phyloP scores from a whole-genome alignment of 2,329 filamentous ascomycete species.

The Venturia carpophila region DNA sequence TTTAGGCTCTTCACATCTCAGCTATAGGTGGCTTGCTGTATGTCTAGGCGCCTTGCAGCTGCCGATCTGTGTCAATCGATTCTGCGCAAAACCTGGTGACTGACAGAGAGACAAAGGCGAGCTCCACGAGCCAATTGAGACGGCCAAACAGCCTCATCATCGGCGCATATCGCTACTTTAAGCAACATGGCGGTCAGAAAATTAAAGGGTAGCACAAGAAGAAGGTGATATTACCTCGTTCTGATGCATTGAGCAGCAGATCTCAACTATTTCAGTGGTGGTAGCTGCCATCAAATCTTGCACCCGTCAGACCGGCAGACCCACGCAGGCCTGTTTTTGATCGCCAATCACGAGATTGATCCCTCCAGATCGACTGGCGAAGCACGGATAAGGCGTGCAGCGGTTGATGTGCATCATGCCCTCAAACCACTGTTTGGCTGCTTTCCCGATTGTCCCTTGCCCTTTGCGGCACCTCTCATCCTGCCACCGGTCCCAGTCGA shows the following conservation, averaged over 20 bases:
- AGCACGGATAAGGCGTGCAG: slow-evolving; percentile 5
- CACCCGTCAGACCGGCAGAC: slow-evolving; percentile 15
- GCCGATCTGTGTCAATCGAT: slow-evolving; percentile 9
- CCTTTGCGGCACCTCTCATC: slow-evolving; percentile 28
- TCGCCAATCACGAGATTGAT: slow-evolving; percentile 8
- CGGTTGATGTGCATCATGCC: slow-evolving; percentile 14
- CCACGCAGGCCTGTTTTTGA: slow-evolving; percentile 8
- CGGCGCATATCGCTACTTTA: slow-evolving; percentile 5
- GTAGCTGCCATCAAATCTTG: slow-evolving; percentile 1
- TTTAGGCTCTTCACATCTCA: not conserved
- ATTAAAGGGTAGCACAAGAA: slow-evolving; percentile 6
- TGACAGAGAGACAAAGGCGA: slow-evolving; percentile 7
- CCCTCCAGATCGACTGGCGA: slow-evolving; percentile 13
- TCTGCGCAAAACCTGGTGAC: slow-evolving; percentile 4
- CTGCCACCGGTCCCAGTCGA: slow-evolving; percentile 26
- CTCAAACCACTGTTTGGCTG: slow-evolving; percentile 31
- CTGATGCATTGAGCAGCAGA: slow-evolving; percentile 13
- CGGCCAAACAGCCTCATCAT: not conserved
- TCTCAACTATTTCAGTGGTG: slow-evolving; percentile 18
- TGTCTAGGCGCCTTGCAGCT: not conserved
- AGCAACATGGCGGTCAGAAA: not conserved
- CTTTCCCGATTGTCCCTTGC: slow-evolving; percentile 32
- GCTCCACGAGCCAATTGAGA: slow-evolving; percentile 6
- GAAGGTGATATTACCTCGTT: slow-evolving; percentile 14
- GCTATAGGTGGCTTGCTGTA: slow-evolving; percentile 9